phyloP scores from a whole-genome alignment of 208 protist species.

The Crithidia mellificae region DNA sequence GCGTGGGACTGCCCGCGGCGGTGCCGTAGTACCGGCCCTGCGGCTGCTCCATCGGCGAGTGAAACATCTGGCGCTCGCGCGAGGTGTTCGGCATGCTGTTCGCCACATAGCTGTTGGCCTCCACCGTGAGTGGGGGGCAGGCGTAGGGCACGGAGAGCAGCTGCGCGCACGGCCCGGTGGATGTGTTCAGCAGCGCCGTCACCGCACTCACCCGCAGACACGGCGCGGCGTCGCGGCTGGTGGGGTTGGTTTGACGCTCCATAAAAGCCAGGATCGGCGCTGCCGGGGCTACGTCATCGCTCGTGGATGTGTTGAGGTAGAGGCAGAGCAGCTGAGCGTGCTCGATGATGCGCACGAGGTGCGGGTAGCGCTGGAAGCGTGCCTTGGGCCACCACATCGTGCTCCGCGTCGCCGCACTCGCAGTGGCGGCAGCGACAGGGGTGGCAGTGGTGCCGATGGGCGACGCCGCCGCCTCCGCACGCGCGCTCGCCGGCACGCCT shows the following conservation, averaged over 20 bases:
- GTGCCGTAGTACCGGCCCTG: constrained; percentile 14
- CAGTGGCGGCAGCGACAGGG: no score
- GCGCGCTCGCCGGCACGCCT: not conserved
- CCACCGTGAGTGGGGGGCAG: constrained; percentile 23
- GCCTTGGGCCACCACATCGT: constrained; percentile 65
- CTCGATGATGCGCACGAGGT: constrained; percentile 43
- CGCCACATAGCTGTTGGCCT: constrained; percentile 6
- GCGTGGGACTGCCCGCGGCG: not conserved
- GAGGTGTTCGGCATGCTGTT: constrained; percentile 11
- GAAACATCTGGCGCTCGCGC: constrained; percentile 10
- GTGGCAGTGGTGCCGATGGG: not conserved
- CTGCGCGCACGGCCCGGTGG: constrained; percentile 44
- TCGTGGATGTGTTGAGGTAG: constrained; percentile 19
- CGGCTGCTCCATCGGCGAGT: constrained; percentile 15
- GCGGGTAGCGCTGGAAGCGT: constrained; percentile 35
- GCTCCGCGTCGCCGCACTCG: not conserved
- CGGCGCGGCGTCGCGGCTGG: constrained; percentile 5
- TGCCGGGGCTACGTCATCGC: not conserved
- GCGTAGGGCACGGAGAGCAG: constrained; percentile 46
- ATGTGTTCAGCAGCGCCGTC: constrained; percentile 44
- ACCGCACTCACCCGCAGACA: constrained; percentile 36
- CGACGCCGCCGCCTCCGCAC: not conserved
- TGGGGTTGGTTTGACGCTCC: constrained; percentile 6
- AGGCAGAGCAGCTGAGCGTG: constrained; percentile 40
- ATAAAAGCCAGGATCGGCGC: constrained; percentile 8